Conservation (phyloP, 495 filamentous ascomycete genomes). For the Aspergillus cristatus region DNA sequence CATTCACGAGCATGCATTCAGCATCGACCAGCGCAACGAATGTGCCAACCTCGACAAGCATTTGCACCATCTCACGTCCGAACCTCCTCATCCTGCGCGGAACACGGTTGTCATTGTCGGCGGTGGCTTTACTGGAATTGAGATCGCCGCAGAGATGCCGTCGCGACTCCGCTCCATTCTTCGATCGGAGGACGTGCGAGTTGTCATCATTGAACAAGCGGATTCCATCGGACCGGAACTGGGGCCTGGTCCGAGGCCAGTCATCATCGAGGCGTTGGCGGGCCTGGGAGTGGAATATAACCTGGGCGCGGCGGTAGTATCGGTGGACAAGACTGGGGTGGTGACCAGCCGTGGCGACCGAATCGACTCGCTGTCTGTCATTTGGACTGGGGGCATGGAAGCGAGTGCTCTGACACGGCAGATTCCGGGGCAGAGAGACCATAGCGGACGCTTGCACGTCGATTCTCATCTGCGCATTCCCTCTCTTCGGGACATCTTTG, state of each 20-base stretch:
- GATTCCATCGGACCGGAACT: conserved; percentile 10
- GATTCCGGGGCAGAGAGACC: conserved; percentile 8
- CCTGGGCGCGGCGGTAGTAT: conserved; percentile 8
- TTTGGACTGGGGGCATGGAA: conserved; percentile 15
- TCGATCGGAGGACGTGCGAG: neutral
- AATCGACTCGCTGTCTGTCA: conserved; percentile 13
- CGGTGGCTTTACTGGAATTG: conserved; percentile 18
- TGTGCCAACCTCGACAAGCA: conserved; percentile 11
- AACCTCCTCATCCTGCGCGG: conserved; percentile 5
- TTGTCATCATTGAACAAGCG: conserved; percentile 12
- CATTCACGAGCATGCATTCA: conserved; percentile 18
- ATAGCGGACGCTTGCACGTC: conserved; percentile 8
- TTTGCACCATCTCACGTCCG: conserved; percentile 7
- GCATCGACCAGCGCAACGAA: conserved; percentile 16
- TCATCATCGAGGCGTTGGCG: conserved; percentile 11
- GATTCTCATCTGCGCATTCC: conserved; percentile 11
- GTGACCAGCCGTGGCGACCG: conserved; percentile 4
- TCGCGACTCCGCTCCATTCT: conserved; percentile 7
- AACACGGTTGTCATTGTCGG: conserved; percentile 14
- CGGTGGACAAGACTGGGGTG: conserved; percentile 8
- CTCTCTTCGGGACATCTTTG: conserved; percentile 4
- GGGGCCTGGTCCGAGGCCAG: conserved; percentile 9
- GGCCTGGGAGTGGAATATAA: conserved; percentile 9
- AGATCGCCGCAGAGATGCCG: conserved; percentile 13
- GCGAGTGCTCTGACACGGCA: conserved; percentile 14